phyloP scores from a whole-genome alignment of 1,139 yeast species.

The Yamadazyma taylorii region DNA sequence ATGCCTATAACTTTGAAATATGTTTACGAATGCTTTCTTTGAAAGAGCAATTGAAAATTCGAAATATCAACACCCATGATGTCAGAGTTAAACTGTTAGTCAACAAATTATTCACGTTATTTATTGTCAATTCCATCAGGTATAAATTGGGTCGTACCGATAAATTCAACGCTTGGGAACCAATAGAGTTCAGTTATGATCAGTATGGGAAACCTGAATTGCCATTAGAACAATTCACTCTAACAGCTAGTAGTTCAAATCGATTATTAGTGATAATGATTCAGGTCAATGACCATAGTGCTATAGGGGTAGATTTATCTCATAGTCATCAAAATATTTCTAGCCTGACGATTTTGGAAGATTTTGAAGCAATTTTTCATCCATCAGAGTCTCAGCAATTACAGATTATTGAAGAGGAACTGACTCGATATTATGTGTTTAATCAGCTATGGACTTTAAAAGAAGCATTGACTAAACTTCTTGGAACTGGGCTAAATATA shows the following conservation, averaged over 20 bases:
- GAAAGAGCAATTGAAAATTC: conserved; percentile 31
- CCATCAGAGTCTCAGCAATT: conserved; percentile 37
- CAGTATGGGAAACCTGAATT: conserved; percentile 38
- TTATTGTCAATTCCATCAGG: conserved; percentile 23
- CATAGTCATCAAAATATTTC: conserved; percentile 48
- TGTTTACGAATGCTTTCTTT: conserved; percentile 34
- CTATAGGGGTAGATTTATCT: conserved; percentile 65
- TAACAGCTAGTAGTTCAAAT: conserved; percentile 57
- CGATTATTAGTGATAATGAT: conserved; percentile 48
- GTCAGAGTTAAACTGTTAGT: conserved; percentile 22
- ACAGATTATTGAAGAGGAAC: conserved; percentile 12
- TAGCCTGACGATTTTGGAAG: conserved; percentile 31
- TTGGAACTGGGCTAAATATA: conserved; percentile 62
- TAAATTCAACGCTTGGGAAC: too few relatives aligned
- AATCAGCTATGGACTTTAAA: conserved; percentile 72
- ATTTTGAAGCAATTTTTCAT: conserved; percentile 53
- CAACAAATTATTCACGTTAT: conserved; percentile 23
- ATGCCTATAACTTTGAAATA: conserved; percentile 37
- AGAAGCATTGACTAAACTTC: conserved; percentile 63
- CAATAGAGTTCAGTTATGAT: conserved; percentile 22
- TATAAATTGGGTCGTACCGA: conserved; percentile 3
- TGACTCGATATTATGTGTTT: conserved; percentile 30
- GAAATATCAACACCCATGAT: conserved; percentile 23
- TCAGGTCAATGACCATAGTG: conserved; percentile 19
- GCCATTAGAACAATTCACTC: conserved; percentile 26